Conservation (phyloP, 805 yeast genomes). For the Zygosaccharomyces lentus region DNA sequence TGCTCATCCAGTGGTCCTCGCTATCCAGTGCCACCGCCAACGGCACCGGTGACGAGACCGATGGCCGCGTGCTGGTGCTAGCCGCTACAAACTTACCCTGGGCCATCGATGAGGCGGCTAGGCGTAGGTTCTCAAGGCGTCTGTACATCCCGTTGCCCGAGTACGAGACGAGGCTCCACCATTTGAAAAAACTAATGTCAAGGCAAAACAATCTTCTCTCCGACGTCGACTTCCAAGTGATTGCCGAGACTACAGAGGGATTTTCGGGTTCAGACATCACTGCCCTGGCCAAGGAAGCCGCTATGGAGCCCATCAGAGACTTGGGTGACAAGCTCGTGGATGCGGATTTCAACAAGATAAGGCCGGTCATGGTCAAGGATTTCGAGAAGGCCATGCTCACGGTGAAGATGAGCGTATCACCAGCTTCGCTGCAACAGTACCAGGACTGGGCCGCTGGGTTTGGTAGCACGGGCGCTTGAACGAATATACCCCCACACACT, state of each 20-base stretch:
- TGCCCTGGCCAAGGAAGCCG: slow-evolving; percentile 94
- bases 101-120: slow-evolving; percentile 96
- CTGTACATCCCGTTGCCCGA: slow-evolving; percentile 96
- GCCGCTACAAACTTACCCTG: slow-evolving; percentile 97
- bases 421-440: slow-evolving; percentile 70
- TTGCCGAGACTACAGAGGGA: slow-evolving; percentile 70
- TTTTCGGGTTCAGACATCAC: slow-evolving; percentile 94
- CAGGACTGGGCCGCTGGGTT: slow-evolving; percentile 85
- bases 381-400: slow-evolving; percentile 70
- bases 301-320: slow-evolving; percentile 93
- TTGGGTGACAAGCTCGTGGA: slow-evolving; percentile 78
- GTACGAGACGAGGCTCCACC: slow-evolving; percentile 70
- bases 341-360: slow-evolving; percentile 67
- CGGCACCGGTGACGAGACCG: slow-evolving; percentile 40
- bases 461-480: slow-evolving; percentile 87
- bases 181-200: slow-evolving; percentile 61
- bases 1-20: slow-evolving; percentile 92
- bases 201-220: slow-evolving; percentile 65
- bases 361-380: slow-evolving; percentile 73
- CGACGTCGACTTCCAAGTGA: slow-evolving; percentile 55
- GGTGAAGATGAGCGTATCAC: slow-evolving; percentile 84
- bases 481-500: neutral
- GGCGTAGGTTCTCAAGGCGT: slow-evolving; percentile 87
- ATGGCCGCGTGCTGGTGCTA: slow-evolving; percentile 72
- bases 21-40: slow-evolving; percentile 79